Percentiles rank a stretch among this genome's conserved stretches.
Conservation (phyloP, 2,329 filamentous ascomycete genomes). For the Cytospora piceicola region DNA sequence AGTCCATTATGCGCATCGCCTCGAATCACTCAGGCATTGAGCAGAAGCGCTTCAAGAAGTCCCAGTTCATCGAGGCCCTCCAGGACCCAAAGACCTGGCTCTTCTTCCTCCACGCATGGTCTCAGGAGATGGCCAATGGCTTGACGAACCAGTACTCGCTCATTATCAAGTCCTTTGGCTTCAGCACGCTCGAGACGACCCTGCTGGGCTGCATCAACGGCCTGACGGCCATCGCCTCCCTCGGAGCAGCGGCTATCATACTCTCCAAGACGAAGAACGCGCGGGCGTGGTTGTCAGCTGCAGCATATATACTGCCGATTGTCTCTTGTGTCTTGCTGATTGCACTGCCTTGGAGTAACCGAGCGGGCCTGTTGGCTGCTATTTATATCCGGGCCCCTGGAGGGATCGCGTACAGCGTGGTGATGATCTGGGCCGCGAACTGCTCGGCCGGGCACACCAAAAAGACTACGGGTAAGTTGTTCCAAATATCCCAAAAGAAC, state of each 20-base stretch:
- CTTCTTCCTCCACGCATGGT: conserved; percentile 29
- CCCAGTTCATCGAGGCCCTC: conserved; percentile 35
- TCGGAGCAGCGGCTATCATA: conserved; percentile 21
- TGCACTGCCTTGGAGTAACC: conserved; percentile 43
- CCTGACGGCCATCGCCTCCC: conserved; percentile 23
- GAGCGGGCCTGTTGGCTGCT: conserved; percentile 42
- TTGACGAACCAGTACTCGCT: conserved; percentile 48
- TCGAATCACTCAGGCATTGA: conserved; percentile 44
- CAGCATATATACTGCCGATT: conserved; percentile 39
- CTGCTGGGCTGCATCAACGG: conserved; percentile 33
- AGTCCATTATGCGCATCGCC: conserved; percentile 41
- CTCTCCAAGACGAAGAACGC: conserved; percentile 26
- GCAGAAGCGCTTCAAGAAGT: conserved; percentile 41
- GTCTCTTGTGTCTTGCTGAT: conserved; percentile 43
- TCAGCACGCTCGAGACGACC: conserved; percentile 43
- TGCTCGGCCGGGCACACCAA: conserved; percentile 44
- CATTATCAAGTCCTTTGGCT: conserved; percentile 50
- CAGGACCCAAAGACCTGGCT: conserved; percentile 26
- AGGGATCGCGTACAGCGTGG: conserved; percentile 44
- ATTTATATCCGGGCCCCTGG: conserved; percentile 45
- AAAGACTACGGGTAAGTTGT: conserved; percentile 40
- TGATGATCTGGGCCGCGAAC: conserved; percentile 46
- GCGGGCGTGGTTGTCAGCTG: conserved; percentile 30
- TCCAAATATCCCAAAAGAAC: neutral
- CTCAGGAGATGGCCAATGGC: conserved; percentile 44